Evolutionary conservation across 2,329 filamentous ascomycete species (phyloP), one percentile per base, ranked within the genome.

Genomic region (Apiospora malaysiana): DNA sequence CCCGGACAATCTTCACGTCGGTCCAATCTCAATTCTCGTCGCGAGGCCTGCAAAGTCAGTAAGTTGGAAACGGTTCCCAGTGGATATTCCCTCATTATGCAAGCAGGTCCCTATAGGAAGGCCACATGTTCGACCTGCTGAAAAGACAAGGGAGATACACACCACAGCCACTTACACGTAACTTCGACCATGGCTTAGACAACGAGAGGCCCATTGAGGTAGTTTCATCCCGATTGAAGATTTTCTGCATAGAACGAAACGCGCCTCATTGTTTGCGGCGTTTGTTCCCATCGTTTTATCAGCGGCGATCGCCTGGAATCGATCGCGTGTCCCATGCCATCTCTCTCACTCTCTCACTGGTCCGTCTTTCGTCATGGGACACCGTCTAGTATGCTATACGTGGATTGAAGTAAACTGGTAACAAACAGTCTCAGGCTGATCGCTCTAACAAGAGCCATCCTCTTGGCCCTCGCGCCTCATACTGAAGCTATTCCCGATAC

Each of bases 241-340:
- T 40, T 63, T 63, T n/a, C 56, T 63, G 56, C 56, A 63, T 63
- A 40, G 56, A 63, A 40, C 56, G 56, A 63, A 63, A 63, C 56
- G 32, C 56, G 56, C 56, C 56, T 63, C 21, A 32, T 63, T 63
- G 56, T 63, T 63, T 63, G 56, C 56, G 56, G 56, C 32, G 56
- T 40, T 63, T 18, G 21, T 63, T 40, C 21, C 18, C 32, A 63
- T 37, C 56, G 56, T 40, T 63, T 63, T 63, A 18, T n/a, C 27
- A 56, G 56, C 12, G 51, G 51, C n/a, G 56, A 63, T 63, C 56
- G 32, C 37, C 18, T n/a, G 27, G 56, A 63, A 63, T 40, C 32
- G 56, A 23, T 63, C 18, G 18, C 2, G 32, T 63, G 42, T n/a
- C 21, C 56, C 5, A 6, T 25, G 23, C 49, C 49, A 32, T 56